Conservation (phyloP, 2,329 filamentous ascomycete species). For the Hypoxylon sp. region DNA sequence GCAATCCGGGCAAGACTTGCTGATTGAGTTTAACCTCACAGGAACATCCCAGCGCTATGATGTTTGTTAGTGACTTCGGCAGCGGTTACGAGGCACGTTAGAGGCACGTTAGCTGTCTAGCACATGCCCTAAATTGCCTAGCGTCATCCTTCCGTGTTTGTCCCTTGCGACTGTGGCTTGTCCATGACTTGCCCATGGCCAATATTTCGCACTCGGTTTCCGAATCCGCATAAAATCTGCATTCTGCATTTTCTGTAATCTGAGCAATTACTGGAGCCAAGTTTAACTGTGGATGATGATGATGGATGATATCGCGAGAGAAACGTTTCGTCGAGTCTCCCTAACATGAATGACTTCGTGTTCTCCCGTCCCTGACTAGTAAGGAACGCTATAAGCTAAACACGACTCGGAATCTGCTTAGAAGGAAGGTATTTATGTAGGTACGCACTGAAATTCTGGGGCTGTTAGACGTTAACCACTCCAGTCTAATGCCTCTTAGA, state of each 20-base stretch:
- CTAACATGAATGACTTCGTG: constrained; percentile 9
- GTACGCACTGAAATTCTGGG: background rate
- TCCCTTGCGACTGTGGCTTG: constrained; percentile 34
- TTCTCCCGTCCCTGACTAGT: constrained; percentile 15
- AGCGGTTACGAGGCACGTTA: constrained; percentile 24
- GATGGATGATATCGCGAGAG: background rate
- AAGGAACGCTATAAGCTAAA: constrained; percentile 15
- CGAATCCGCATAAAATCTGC: constrained; percentile 5
- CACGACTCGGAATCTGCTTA: background rate
- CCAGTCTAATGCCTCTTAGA: background rate
- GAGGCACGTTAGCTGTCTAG: constrained; percentile 12
- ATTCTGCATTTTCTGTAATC: constrained; percentile 12
- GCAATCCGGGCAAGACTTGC: constrained; percentile 29
- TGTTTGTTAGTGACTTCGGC: constrained; percentile 32
- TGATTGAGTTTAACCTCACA: constrained; percentile 41
- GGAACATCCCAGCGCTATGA: constrained; percentile 42
- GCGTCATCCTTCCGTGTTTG: constrained; percentile 21
- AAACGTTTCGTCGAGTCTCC: background rate
- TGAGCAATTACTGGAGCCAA: background rate
- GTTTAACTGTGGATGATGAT: background rate
- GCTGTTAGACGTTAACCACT: background rate
- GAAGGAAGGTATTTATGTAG: background rate
- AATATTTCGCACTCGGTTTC: constrained; percentile 11
- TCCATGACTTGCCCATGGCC: constrained; percentile 28
- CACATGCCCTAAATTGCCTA: constrained; percentile 31